Evolutionary conservation across 2,329 filamentous ascomycete species (phyloP).

Genomic region (Periconia sp.): DNA sequence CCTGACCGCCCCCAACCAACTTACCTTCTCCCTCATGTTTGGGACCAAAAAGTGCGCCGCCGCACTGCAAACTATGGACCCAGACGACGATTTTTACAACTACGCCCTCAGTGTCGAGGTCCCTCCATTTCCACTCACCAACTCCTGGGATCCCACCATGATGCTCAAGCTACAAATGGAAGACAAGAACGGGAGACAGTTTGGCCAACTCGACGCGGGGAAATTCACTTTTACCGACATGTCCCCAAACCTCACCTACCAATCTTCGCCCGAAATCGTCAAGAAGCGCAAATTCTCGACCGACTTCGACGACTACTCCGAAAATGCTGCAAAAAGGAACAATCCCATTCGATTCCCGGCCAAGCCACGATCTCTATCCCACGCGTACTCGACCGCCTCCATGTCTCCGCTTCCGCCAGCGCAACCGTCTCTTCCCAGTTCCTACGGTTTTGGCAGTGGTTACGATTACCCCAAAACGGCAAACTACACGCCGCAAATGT

Average conservation of each 20-base stretch:
- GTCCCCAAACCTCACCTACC: conserved; percentile 35
- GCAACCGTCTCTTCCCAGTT: conserved; percentile 38
- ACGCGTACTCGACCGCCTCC: conserved; percentile 36
- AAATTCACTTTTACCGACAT: conserved; percentile 62
- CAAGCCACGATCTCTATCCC: conserved; percentile 33
- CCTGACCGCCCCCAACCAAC: conserved; percentile 56
- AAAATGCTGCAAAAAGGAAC: conserved; percentile 40
- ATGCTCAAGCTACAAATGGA: conserved; percentile 63
- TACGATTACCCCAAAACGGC: conserved; percentile 41
- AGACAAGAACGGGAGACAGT: conserved; percentile 54
- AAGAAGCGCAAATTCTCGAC: conserved; percentile 38
- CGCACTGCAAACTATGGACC: conserved; percentile 62
- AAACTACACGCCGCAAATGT: conserved; percentile 32
- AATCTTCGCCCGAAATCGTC: conserved; percentile 28
- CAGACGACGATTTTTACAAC: conserved; percentile 62
- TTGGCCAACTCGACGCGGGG: conserved; percentile 59
- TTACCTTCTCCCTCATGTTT: conserved; percentile 68
- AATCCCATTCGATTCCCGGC: conserved; percentile 40
- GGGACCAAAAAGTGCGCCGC: conserved; percentile 74
- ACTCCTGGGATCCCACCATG: conserved; percentile 57
- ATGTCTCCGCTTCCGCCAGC: conserved; percentile 40
- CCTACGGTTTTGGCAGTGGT: conserved; percentile 40
- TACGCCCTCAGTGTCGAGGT: conserved; percentile 74
- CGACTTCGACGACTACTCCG: conserved; percentile 32
- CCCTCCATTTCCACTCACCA: conserved; percentile 64